These are phyloP conservation scores for Lunasporangiospora selenospora DNA, from an alignment of 192 early-diverging fungal species.

Conservation along the genomic window DNA sequence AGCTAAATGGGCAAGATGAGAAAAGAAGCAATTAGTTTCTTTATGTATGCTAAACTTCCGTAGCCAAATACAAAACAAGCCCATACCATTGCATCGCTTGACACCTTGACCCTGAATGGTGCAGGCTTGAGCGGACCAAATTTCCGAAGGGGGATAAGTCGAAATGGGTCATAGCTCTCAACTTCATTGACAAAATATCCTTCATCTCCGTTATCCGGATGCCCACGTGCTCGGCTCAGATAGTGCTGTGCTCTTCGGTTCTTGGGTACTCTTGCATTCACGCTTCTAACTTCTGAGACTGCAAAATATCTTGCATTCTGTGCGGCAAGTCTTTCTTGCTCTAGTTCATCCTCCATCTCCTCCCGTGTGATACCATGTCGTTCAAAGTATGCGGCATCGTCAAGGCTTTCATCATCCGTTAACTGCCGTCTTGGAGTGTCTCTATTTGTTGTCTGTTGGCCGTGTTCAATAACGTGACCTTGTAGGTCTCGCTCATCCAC, in stretches of 20 bases:
- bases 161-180: slow-evolving; percentile 62
- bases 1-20: slow-evolving; percentile 52
- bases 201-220: slow-evolving; percentile 6
- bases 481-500: slow-evolving; percentile 62
- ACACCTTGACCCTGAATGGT: slow-evolving; percentile 60
- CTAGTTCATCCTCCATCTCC: slow-evolving; percentile 45
- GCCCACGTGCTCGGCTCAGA: slow-evolving; percentile 13
- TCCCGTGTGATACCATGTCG: slow-evolving; percentile 43
- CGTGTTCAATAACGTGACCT: slow-evolving; percentile 65
- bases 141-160: slow-evolving; percentile 54
- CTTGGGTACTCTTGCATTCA: slow-evolving; percentile 42
- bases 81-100: slow-evolving; percentile 59
- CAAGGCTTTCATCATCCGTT: slow-evolving; percentile 4
- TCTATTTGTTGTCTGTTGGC: slow-evolving; percentile 26
- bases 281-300: slow-evolving; percentile 23
- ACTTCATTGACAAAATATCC: too few relatives aligned
- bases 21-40: neutral
- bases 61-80: neutral
- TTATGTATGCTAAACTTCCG: neutral
- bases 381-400: slow-evolving; percentile 21
- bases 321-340: slow-evolving; percentile 54
- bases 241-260: slow-evolving; percentile 32
- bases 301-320: slow-evolving; percentile 68
- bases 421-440: neutral
- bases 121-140: slow-evolving; percentile 52